These are phyloP conservation scores for Plasmodium gonderi DNA, from an alignment of 169 alveolate species.

Conservation along the genomic window DNA sequence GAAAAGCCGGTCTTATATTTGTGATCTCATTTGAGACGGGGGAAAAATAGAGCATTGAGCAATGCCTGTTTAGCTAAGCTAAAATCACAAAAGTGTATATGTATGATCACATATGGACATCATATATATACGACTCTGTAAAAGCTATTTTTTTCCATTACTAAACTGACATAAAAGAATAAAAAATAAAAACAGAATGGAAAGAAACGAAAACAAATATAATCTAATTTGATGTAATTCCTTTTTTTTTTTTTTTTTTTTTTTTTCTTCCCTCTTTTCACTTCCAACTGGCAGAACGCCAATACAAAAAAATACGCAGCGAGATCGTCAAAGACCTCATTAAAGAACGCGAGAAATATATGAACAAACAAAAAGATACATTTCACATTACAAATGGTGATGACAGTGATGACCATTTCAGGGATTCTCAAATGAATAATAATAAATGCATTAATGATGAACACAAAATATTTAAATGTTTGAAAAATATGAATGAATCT, in stretches of 20 bases:
- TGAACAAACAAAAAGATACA: conserved; percentile 12
- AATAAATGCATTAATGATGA: conserved; percentile 48
- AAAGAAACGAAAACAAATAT: no score
- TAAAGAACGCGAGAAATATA: conserved; percentile 31
- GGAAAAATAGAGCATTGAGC: no score
- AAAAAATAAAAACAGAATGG: no score
- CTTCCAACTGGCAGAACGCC: not conserved
- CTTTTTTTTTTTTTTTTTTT: not conserved
- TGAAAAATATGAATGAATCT: conserved; percentile 65
- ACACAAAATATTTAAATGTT: conserved; percentile 55
- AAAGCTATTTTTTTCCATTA: not conserved
- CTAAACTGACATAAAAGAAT: not conserved
- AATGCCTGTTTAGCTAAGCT: no score
- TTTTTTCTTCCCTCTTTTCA: not conserved
- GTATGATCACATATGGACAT: no score
- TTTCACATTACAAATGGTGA: not conserved
- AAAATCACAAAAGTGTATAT: no score
- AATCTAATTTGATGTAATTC: not conserved
- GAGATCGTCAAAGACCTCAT: conserved; percentile 14
- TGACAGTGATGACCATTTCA: not conserved
- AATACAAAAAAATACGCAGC: conserved; percentile 3
- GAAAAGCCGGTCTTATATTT: no score
- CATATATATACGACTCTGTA: no score
- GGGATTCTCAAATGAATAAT: conserved; percentile 2
- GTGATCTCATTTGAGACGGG: no score